Percentiles rank a stretch among this genome's conserved stretches.
These are phyloP conservation scores for Baorangia bicolor DNA, from an alignment of 768 basidiomycete genomes.

Conservation along the genomic window DNA sequence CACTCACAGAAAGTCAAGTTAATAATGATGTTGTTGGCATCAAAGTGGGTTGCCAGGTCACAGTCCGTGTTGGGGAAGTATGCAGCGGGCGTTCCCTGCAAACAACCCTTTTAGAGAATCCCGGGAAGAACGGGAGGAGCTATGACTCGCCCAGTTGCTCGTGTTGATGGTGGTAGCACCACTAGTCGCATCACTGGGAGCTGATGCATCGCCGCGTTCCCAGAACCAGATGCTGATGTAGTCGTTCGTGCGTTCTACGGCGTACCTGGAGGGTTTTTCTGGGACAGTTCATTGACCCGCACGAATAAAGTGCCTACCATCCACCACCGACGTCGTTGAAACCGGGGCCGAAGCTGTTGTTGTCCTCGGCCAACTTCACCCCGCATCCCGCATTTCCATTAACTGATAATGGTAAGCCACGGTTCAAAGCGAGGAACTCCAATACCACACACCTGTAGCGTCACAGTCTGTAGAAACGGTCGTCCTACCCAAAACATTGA, in stretches of 20 bases:
- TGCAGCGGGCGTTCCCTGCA: conserved; percentile 35
- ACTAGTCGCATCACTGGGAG: conserved; percentile 34
- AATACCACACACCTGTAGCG: conserved; percentile 13
- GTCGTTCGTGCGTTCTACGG: conserved; percentile 33
- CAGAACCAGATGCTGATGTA: conserved; percentile 44
- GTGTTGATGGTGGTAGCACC: conserved; percentile 21
- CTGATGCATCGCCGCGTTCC: conserved; percentile 32
- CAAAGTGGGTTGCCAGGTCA: conserved; percentile 38
- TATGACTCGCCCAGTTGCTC: conserved; percentile 21
- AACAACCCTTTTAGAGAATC: background rate
- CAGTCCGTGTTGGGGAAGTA: conserved; percentile 40
- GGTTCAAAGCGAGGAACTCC: background rate
- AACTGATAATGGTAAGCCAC: conserved; percentile 10
- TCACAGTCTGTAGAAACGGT: conserved; percentile 24
- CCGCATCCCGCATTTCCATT: conserved; percentile 41
- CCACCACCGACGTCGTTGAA: conserved; percentile 41
- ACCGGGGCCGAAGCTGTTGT: conserved; percentile 27
- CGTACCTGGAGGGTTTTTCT: conserved; percentile 32
- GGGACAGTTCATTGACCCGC: background rate
- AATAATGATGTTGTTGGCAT: conserved; percentile 34
- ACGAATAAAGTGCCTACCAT: conserved; percentile 28
- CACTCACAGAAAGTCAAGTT: conserved; percentile 34
- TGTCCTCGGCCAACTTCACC: conserved; percentile 23
- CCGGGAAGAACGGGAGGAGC: background rate
- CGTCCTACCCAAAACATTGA: conserved; percentile 4